Evolutionary conservation across 495 filamentous ascomycete species (phyloP).

Genomic region (Daldinia decipiens): DNA sequence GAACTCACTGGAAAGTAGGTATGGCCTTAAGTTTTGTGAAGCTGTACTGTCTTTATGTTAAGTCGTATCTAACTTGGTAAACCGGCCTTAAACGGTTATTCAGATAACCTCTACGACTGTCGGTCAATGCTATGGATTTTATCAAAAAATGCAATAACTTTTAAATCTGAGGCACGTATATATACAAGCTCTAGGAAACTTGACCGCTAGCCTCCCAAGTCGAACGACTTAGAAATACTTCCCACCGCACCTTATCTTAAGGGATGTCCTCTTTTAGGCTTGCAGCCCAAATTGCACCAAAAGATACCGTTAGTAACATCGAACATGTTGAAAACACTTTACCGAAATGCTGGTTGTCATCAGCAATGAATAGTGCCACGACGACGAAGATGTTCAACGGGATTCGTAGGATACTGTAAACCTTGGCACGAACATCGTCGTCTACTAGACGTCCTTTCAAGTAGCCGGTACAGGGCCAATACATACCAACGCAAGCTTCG

Average conservation of each 20-base stretch:
- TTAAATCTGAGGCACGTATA: not conserved
- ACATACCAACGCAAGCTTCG: conserved; percentile 64
- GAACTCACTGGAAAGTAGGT: not conserved
- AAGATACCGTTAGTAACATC: conserved; percentile 48
- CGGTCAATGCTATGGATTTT: too few relatives aligned
- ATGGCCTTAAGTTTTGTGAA: not conserved
- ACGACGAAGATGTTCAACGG: conserved; percentile 67
- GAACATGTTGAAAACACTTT: conserved; percentile 53
- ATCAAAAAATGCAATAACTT: not conserved
- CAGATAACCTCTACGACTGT: too few relatives aligned
- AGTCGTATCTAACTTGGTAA: not conserved
- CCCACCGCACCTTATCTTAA: conserved; percentile 6
- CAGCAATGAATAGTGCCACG: conserved; percentile 55
- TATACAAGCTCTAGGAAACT: not conserved
- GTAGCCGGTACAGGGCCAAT: conserved; percentile 63
- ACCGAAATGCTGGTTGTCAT: conserved; percentile 51
- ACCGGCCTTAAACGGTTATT: not conserved
- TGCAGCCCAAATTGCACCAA: conserved; percentile 44
- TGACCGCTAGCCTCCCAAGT: not conserved
- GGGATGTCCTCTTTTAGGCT: conserved; percentile 44
- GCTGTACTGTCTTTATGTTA: not conserved
- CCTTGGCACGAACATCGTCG: conserved; percentile 59
- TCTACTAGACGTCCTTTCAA: conserved; percentile 61
- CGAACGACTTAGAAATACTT: not conserved
- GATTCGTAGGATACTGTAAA: conserved; percentile 61